Percentiles rank a stretch among this genome's conserved stretches.
Conservation (phyloP, 2,329 filamentous ascomycete genomes). For the Zymoseptoria ardabiliae region DNA sequence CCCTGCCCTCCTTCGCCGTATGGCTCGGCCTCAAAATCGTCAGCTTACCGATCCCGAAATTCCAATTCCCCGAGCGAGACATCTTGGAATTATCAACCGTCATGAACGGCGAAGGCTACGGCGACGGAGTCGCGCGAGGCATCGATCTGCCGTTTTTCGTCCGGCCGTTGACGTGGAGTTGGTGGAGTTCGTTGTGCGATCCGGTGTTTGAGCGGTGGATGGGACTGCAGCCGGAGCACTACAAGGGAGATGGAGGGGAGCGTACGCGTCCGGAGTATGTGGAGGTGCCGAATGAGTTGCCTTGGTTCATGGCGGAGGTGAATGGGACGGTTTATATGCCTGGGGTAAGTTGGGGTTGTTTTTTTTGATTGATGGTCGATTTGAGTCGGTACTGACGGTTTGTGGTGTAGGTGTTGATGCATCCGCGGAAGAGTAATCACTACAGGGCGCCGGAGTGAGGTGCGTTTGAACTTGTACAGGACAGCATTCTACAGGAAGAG, state of each 20-base stretch:
- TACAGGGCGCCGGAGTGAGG: constrained; percentile 1
- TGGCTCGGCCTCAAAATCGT: constrained; percentile 36
- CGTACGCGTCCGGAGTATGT: not conserved
- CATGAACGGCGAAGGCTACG: constrained; percentile 24
- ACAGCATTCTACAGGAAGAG: not conserved
- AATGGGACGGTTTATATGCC: constrained; percentile 31
- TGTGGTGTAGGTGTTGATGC: constrained; percentile 27
- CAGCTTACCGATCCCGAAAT: constrained; percentile 33
- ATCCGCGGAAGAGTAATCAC: constrained; percentile 31
- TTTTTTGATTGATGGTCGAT: not conserved
- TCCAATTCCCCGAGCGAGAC: constrained; percentile 23
- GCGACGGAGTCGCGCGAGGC: constrained; percentile 12
- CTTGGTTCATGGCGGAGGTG: constrained; percentile 21
- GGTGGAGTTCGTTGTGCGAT: constrained; percentile 31
- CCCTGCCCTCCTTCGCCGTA: constrained; percentile 32
- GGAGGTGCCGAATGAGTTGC: constrained; percentile 19
- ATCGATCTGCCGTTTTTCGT: constrained; percentile 24
- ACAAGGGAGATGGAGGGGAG: not conserved
- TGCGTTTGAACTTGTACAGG: not conserved
- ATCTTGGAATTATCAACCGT: constrained; percentile 19
- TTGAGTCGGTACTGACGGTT: not conserved
- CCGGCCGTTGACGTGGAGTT: constrained; percentile 20
- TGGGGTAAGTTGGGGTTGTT: constrained; percentile 7
- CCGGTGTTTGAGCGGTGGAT: constrained; percentile 31
- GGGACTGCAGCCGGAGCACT: constrained; percentile 12